Evolutionary conservation across 805 yeast species (phyloP).

Genomic region (Ogataea methanolica): DNA sequence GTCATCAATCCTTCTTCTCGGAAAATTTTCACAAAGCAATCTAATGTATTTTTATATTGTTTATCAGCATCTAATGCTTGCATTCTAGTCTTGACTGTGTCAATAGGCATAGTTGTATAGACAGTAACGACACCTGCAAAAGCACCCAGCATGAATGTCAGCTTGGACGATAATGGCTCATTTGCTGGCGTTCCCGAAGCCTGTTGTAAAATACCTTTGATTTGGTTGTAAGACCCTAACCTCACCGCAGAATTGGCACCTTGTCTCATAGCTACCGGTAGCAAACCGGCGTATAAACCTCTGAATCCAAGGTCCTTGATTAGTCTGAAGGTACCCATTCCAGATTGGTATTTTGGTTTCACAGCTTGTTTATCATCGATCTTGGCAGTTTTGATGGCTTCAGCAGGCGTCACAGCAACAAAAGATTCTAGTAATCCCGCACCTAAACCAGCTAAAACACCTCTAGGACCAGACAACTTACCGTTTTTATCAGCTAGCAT

Average conservation of each 20-base stretch:
- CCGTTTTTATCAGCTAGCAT: conserved; percentile 79
- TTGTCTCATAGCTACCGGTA: conserved; percentile 93
- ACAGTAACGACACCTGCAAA: conserved; percentile 88
- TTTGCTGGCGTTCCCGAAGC: conserved; percentile 61
- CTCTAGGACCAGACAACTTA: conserved; percentile 81
- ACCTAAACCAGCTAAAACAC: conserved; percentile 95
- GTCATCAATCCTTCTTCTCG: conserved; percentile 85
- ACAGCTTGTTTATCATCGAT: conserved; percentile 85
- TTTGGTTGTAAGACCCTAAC: conserved; percentile 85
- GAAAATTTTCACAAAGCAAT: conserved; percentile 78
- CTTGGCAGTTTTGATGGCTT: conserved; percentile 91
- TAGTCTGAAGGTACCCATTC: conserved; percentile 62
- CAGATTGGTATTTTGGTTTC: conserved; percentile 71
- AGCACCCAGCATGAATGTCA: conserved; percentile 88
- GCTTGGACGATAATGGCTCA: conserved; percentile 68
- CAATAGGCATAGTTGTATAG: conserved; percentile 92
- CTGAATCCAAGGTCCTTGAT: conserved; percentile 73
- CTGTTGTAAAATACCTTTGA: conserved; percentile 74
- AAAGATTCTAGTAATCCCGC: conserved; percentile 93
- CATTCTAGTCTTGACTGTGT: conserved; percentile 95
- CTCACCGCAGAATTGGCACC: conserved; percentile 95
- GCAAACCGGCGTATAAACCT: conserved; percentile 83
- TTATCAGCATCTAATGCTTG: conserved; percentile 80
- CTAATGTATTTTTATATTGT: conserved; percentile 66
- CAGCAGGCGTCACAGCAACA: conserved; percentile 94